A percentile compares a stretch with the other conserved stretches of the same genome.
phyloP scores from a whole-genome alignment of 2,329 filamentous ascomycete genomes.

The Akanthomyces dipterigenus region DNA sequence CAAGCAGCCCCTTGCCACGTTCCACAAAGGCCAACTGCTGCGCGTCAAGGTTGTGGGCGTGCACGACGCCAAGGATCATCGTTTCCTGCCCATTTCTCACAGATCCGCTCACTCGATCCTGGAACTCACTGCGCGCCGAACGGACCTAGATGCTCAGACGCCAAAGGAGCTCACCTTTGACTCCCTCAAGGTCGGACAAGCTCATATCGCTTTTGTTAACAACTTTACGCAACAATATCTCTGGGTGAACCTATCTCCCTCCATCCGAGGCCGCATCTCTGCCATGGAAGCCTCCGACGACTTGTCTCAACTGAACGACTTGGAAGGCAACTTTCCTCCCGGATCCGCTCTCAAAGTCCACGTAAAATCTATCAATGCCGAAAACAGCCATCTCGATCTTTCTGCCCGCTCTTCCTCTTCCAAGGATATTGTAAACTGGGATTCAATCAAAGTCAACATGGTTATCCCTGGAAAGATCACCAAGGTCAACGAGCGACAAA shows the following conservation, averaged over 20 bases:
- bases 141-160: slow-evolving; percentile 45
- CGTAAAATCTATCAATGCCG: slow-evolving; percentile 66
- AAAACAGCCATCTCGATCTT: slow-evolving; percentile 73
- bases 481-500: slow-evolving; percentile 74
- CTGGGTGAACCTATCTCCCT: slow-evolving; percentile 88
- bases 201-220: slow-evolving; percentile 81
- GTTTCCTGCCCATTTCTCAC: slow-evolving; percentile 87
- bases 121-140: slow-evolving; percentile 78
- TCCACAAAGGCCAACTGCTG: slow-evolving; percentile 64
- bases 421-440: slow-evolving; percentile 51
- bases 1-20: slow-evolving; percentile 69
- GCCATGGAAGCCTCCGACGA: slow-evolving; percentile 84
- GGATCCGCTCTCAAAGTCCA: slow-evolving; percentile 82
- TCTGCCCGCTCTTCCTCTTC: slow-evolving; percentile 60
- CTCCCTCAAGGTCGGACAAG: slow-evolving; percentile 63
- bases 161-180: slow-evolving; percentile 58
- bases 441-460: slow-evolving; percentile 69
- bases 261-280: slow-evolving; percentile 75
- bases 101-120: slow-evolving; percentile 74
- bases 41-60: slow-evolving; percentile 75
- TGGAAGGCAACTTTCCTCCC: slow-evolving; percentile 75
- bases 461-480: slow-evolving; percentile 78
- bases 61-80: slow-evolving; percentile 84
- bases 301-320: slow-evolving; percentile 66
- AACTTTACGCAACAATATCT: slow-evolving; percentile 73